Base-by-base conservation (phyloP, 768 basidiomycete species). In the Russula griseocarnosa region DNA sequence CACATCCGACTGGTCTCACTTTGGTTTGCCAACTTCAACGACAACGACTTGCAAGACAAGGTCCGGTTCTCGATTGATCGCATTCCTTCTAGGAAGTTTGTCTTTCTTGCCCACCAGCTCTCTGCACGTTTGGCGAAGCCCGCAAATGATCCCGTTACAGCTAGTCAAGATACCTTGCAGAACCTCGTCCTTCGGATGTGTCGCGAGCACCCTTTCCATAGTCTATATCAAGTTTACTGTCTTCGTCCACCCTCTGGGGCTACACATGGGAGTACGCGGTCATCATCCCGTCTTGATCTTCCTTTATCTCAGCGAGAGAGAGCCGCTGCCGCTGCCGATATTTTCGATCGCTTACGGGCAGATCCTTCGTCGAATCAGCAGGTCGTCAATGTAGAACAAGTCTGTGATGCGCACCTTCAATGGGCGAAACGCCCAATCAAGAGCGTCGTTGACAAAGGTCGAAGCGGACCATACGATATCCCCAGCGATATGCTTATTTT, bases 31-130 rank as follows among this genome's bases (percentile, higher is more conserved):
- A 92, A 94, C 70, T 90, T 94, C 67, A 83, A 88, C 47, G 82
- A 86, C 66, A 74, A 72, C 51, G 72, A 75, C 51, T 73, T 83
- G 26, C 81, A 81, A 75, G 61, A 71, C 55, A 66, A 75, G 55
- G 66, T 87, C 72, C 69, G 76, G 42, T 49, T 67, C 1, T 81
- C 85, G 2, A 72, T 94, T 10, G 74, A 74, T 53, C 78, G 80
- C 2, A 82, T 95, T 44, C 90, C 94, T 0, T 91, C 94, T 0
- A 81, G 84, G 64, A 98, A 98, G 73, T 89, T 98, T 70, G 82
- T 96, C 50, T 92, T 94, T 74, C 80, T 98, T 59, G 86, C 92
- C 11, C 93, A 95, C 75, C 97, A 99, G 75, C 83, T 99, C 5
- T 86, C 94, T 0, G 94, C 96, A n/a, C 84, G 95, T 9, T 79